A percentile compares a stretch with the other conserved stretches of the same genome.
Conservation (phyloP, 768 basidiomycete species). For the Russula sp. region DNA sequence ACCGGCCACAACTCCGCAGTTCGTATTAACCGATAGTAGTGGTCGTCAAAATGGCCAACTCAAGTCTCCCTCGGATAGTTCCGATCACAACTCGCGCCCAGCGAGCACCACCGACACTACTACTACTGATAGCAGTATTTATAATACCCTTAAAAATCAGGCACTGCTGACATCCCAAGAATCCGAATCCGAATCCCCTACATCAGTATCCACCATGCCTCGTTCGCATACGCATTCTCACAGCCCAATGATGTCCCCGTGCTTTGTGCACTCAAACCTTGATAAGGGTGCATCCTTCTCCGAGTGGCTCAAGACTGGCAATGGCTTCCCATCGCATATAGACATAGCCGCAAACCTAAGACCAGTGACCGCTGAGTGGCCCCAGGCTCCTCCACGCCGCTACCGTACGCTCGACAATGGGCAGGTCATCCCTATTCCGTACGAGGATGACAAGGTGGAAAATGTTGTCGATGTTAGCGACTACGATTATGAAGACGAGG, state of each 20-base stretch:
- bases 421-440: constrained; percentile 29
- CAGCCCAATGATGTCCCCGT: constrained; percentile 63
- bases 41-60: not conserved
- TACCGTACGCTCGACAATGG: constrained; percentile 32
- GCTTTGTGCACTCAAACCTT: constrained; percentile 90
- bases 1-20: not conserved
- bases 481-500: constrained; percentile 66
- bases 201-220: constrained; percentile 22
- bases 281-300: constrained; percentile 76
- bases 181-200: too few species aligned
- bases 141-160: not conserved
- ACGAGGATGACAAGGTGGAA: constrained; percentile 29
- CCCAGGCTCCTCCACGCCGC: constrained; percentile 30
- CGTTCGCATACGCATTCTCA: constrained; percentile 29
- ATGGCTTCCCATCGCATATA: constrained; percentile 38
- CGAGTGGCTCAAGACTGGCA: constrained; percentile 56
- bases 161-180: constrained; percentile 12
- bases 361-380: constrained; percentile 22
- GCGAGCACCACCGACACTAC: constrained; percentile 3
- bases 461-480: constrained; percentile 36
- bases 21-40: not conserved
- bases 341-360: constrained; percentile 53
- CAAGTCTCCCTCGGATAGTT: not conserved
- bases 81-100: not conserved
- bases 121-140: not conserved